Conservation (phyloP, 306 rosid genomes). For the Fagus sylvatica region DNA sequence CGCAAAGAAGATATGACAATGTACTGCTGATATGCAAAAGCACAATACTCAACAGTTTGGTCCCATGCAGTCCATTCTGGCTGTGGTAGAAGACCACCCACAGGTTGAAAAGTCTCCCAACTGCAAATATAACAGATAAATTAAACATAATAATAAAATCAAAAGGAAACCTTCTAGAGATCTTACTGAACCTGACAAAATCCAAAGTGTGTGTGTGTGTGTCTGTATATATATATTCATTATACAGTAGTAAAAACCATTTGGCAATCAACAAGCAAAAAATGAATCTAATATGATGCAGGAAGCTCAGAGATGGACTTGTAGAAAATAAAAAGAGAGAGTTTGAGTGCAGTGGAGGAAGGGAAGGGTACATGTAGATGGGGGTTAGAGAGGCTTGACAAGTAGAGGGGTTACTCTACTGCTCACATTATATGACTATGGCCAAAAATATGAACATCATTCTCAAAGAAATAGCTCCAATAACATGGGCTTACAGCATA, state of each 20-base stretch:
- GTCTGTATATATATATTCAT: slow-evolving; percentile 1
- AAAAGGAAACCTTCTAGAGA: neutral
- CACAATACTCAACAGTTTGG: slow-evolving; percentile 94
- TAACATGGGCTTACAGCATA: neutral
- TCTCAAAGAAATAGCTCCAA: neutral
- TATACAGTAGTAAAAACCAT: neutral
- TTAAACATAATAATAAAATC: slow-evolving; percentile 24
- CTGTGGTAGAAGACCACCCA: slow-evolving; percentile 95
- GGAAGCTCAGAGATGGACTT: neutral
- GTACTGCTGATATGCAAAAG: slow-evolving; percentile 90
- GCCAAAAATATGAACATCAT: neutral
- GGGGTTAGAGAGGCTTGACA: neutral
- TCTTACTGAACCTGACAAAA: slow-evolving; percentile 1
- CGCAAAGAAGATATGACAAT: slow-evolving; percentile 94
- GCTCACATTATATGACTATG: neutral
- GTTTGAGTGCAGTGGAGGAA: neutral
- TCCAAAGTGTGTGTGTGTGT: no score
- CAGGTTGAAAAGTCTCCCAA: slow-evolving; percentile 98
- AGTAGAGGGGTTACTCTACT: neutral
- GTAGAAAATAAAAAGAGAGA: neutral
- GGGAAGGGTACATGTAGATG: neutral
- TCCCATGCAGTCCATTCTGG: slow-evolving; percentile 99
- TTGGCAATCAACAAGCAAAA: neutral
- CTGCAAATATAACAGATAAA: slow-evolving; percentile 49
- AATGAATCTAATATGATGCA: neutral